These are phyloP conservation scores for Calocybe indica DNA, from an alignment of 768 basidiomycete genomes.

Conservation along the genomic window DNA sequence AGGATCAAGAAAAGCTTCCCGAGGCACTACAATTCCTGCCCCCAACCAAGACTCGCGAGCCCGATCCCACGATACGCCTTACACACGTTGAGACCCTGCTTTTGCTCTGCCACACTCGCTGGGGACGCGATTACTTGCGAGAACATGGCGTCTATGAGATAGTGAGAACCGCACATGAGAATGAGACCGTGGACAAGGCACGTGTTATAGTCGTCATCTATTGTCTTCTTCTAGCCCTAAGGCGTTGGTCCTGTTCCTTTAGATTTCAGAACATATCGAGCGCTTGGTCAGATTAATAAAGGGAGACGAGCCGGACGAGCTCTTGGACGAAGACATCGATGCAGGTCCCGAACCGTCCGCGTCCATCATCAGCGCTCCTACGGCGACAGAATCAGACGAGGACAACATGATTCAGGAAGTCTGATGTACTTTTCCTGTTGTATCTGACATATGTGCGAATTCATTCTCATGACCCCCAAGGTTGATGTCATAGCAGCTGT, in stretches of 20 bases:
- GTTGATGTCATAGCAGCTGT: too few relatives aligned
- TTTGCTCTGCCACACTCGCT: constrained; percentile 81
- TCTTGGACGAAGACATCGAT: constrained; percentile 25
- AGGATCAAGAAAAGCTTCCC: constrained; percentile 89
- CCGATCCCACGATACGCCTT: constrained; percentile 68
- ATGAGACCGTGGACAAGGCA: constrained; percentile 76
- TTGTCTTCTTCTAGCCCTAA: neutral
- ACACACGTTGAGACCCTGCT: constrained; percentile 88
- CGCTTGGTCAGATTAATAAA: constrained; percentile 84
- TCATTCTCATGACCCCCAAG: too few relatives aligned
- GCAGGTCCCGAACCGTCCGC: constrained; percentile 11
- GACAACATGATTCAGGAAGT: constrained; percentile 76
- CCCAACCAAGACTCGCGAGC: constrained; percentile 76
- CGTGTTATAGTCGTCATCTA: constrained; percentile 11
- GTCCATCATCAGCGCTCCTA: constrained; percentile 14
- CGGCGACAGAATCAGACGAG: constrained; percentile 40
- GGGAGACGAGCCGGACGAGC: constrained; percentile 61
- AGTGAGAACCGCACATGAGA: constrained; percentile 68
- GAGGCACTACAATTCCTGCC: constrained; percentile 84
- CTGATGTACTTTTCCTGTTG: constrained; percentile 24
- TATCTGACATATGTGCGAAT: neutral
- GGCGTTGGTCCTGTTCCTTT: neutral
- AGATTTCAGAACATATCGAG: constrained; percentile 87
- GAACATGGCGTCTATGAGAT: constrained; percentile 84
- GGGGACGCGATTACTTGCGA: constrained; percentile 80